Base-by-base conservation (phyloP, 345 rosid species). In the Diplotaxis tenuifolia region DNA sequence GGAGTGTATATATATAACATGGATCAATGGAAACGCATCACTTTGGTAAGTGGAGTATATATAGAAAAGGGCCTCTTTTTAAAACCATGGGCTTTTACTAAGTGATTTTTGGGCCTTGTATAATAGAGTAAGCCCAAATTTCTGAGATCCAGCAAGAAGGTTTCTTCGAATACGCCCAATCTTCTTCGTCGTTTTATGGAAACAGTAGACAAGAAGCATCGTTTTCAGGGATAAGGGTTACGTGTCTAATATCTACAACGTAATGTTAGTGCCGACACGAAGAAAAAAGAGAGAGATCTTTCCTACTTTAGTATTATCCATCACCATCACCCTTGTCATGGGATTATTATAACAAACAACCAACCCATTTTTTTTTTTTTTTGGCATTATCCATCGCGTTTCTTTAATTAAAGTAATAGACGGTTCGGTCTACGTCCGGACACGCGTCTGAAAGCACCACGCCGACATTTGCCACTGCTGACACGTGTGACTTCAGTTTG, bases 261-360 rank as follows among this genome's bases (percentile, higher is more conserved):
- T 4, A 7, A 12, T 23, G 19, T 54, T 34, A 18, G 1, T 73
- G 49, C 72, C 78, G 78, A 67, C 78, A 50, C 9, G 0, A 59
- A 53, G 21, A 53, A 62, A 55, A 68, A n/a, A n/a, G n/a, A 7
- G 20, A 52, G 19, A 75, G 55, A 67, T 73, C 34, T 60, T 59
- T 34, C 45, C 62, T n/a, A 66, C 28, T 20, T 42, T 29, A 10
- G 31, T 72, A 10, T 21, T 38, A n/a, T n/a, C n/a, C 27, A 74
- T 25, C 23, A 22, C 16, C n/a, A n/a, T n/a, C n/a, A n/a, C 55
- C n/a, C 42, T 68, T 61, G 54, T 75, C 78, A 68, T 62, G 64
- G 16, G 64, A 16, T 11, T 59, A 2, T 16, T 5, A 49, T n/a
- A n/a, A n/a, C n/a, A n/a, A n/a, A n/a, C n/a, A n/a, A n/a, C n/a